Conservation (phyloP, 768 basidiomycete genomes). For the Serendipita sp. region DNA sequence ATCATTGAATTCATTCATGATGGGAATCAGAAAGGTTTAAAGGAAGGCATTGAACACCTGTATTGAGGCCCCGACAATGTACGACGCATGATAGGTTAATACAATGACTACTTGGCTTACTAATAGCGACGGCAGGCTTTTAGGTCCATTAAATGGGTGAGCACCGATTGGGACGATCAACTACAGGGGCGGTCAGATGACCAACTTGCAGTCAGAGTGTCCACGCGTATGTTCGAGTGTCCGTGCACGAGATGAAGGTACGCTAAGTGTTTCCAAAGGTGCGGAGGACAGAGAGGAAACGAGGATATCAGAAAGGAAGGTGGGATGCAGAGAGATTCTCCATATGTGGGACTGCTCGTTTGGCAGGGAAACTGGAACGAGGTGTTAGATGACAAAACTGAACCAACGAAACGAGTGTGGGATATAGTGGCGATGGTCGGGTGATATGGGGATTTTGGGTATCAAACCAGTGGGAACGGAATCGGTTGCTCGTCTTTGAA, state of each 20-base stretch:
- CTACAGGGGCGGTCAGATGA: no score
- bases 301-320: neutral
- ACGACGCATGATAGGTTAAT: no score
- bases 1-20: no score
- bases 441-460: neutral
- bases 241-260: neutral
- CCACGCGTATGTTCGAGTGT: neutral
- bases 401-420: neutral
- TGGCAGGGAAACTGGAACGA: neutral
- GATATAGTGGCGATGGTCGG: neutral
- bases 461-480: neutral
- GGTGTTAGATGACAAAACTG: neutral
- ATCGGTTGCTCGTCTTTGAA: neutral
- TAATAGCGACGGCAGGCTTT: no score
- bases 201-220: no score
- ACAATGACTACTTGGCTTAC: no score
- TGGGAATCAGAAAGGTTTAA: no score
- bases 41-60: no score
- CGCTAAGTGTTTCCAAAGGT: neutral
- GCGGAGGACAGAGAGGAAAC: neutral
- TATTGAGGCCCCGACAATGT: no score
- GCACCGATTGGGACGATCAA: no score
- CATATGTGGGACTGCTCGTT: neutral
- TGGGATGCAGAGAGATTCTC: neutral
- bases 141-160: no score